phyloP scores from a whole-genome alignment of 1,284 basidiomycete species.

The Puccinia hordei region DNA sequence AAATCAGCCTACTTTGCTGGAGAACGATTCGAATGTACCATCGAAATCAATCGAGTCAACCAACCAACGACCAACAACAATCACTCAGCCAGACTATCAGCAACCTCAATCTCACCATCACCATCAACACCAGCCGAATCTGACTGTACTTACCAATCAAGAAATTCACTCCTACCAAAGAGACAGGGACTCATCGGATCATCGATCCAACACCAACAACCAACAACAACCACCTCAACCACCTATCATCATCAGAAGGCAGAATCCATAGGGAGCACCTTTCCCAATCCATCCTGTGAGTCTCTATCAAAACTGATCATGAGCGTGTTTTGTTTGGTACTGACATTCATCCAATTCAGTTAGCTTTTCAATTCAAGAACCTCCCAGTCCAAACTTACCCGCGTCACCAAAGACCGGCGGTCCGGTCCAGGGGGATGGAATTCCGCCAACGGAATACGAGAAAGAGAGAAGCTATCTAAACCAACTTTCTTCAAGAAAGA shows the following conservation, averaged over 20 bases:
- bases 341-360: background rate
- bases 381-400: background rate
- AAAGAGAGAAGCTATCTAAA: too few species aligned
- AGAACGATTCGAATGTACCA: slow-evolving; percentile 29
- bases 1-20: slow-evolving; percentile 48
- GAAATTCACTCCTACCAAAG: background rate
- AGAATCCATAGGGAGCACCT: background rate
- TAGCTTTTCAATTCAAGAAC: background rate
- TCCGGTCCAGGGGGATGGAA: too few species aligned
- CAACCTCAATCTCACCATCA: slow-evolving; percentile 15
- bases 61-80: background rate
- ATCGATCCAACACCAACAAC: background rate
- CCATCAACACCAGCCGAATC: too few species aligned
- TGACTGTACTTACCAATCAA: background rate
- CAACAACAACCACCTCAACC: too few species aligned
- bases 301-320: background rate
- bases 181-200: slow-evolving; percentile 12
- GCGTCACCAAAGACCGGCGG: background rate
- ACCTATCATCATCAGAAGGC: background rate
- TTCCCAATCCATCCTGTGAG: background rate
- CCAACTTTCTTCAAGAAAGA: background rate
- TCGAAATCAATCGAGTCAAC: slow-evolving; percentile 11
- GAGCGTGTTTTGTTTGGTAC: background rate
- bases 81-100: background rate
- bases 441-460: too few species aligned